These are phyloP conservation scores for Schizophyllum amplum DNA, from an alignment of 1,284 basidiomycete genomes.

Conservation along the genomic window DNA sequence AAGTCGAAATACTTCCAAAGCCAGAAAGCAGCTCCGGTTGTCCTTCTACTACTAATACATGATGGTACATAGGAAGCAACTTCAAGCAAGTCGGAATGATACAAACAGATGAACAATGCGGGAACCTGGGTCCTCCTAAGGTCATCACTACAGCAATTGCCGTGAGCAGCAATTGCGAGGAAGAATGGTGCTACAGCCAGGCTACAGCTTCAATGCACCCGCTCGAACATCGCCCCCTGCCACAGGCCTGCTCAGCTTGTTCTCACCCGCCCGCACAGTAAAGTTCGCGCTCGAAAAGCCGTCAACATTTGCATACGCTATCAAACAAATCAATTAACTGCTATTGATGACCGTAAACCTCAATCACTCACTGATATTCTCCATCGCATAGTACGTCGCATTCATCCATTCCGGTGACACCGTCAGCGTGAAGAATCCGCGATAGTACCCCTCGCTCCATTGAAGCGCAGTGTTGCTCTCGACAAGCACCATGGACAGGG, in stretches of 20 bases:
- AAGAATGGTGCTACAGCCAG: too few relatives aligned
- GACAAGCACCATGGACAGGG: constrained; percentile 33
- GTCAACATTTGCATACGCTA: constrained; percentile 39
- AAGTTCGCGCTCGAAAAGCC: constrained; percentile 41
- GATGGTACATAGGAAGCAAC: too few relatives aligned
- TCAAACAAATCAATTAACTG: not conserved
- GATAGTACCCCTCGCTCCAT: constrained; percentile 57
- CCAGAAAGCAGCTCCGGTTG: too few relatives aligned
- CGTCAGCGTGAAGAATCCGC: constrained; percentile 55
- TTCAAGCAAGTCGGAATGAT: too few relatives aligned
- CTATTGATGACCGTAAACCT: not conserved
- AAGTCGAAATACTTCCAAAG: too few relatives aligned
- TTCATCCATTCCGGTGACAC: constrained; percentile 37
- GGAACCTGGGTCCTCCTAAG: too few relatives aligned
- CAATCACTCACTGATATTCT: constrained; percentile 36
- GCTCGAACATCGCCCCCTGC: constrained; percentile 39
- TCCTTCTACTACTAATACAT: too few relatives aligned
- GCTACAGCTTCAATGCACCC: constrained; percentile 27
- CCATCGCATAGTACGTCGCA: constrained; percentile 56
- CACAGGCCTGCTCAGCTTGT: constrained; percentile 48
- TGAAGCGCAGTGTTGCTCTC: constrained; percentile 45
- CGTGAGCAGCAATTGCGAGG: too few relatives aligned
- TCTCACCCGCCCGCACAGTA: constrained; percentile 34
- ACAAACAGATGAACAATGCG: too few relatives aligned
- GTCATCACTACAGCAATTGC: too few relatives aligned